Evolutionary conservation across 2,329 filamentous ascomycete species (phyloP).

Genomic region (Malbranchea zuffiana): DNA sequence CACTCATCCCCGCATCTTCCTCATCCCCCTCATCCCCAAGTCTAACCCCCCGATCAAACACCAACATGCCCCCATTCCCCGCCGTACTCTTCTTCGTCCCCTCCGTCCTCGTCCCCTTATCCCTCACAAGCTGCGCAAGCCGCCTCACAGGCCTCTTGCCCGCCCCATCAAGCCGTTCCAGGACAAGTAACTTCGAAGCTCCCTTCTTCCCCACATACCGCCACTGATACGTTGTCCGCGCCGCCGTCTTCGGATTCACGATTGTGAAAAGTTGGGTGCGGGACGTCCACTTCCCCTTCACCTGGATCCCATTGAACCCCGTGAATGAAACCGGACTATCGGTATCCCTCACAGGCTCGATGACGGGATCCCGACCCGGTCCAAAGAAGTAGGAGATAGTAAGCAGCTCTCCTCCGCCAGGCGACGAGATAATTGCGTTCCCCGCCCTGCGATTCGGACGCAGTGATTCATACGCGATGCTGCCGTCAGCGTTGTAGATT

Average conservation of each 20-base stretch:
- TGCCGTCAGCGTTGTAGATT: constrained; percentile 27
- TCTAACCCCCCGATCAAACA: constrained; percentile 41
- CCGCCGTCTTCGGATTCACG: too few species aligned
- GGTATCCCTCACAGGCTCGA: constrained; percentile 23
- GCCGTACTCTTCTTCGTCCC: constrained; percentile 29
- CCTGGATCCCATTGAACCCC: constrained; percentile 22
- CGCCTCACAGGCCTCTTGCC: constrained; percentile 9
- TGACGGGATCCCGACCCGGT: constrained; percentile 41
- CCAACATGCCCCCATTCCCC: constrained; percentile 37
- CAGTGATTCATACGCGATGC: constrained; percentile 42
- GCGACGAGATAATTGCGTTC: constrained; percentile 38
- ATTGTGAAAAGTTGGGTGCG: constrained; percentile 38
- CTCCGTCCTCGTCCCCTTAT: constrained; percentile 31
- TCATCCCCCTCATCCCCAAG: constrained; percentile 1
- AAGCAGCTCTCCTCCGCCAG: constrained; percentile 29
- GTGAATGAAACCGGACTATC: constrained; percentile 13
- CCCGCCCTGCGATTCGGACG: constrained; percentile 41
- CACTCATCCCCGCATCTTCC: constrained; percentile 23
- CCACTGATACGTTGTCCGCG: constrained; percentile 45
- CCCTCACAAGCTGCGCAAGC: constrained; percentile 33
- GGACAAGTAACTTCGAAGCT: constrained; percentile 22
- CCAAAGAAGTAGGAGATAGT: constrained; percentile 50
- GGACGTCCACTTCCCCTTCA: constrained; percentile 35
- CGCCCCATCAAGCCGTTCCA: constrained; percentile 15
- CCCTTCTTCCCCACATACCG: constrained; percentile 39